Evolutionary conservation across 129 eudicot genomes (phyloP).

Genomic region (Saposhnikovia divaricata): DNA sequence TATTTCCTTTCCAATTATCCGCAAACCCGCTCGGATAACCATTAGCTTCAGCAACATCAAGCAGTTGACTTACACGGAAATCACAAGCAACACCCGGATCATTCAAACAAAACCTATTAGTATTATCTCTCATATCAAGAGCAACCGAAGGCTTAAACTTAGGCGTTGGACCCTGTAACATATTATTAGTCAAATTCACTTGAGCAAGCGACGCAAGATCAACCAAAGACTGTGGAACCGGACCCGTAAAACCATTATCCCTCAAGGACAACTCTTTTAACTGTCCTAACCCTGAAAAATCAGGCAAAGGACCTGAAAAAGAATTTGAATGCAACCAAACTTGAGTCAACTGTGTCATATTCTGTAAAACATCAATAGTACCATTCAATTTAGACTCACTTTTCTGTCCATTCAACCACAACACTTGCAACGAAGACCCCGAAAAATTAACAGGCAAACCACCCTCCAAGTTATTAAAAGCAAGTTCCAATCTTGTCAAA

Average conservation of each 20-base stretch:
- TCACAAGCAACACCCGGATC: conserved; percentile 60
- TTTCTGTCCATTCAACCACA: conserved; percentile 82
- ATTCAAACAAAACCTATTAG: conserved; percentile 62
- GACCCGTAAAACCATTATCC: conserved; percentile 69
- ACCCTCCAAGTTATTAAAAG: conserved; percentile 53
- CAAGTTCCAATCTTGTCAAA: conserved; percentile 37
- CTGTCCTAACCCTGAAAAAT: conserved; percentile 38
- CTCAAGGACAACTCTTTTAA: conserved; percentile 51
- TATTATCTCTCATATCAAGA: conserved; percentile 36
- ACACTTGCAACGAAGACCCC: conserved; percentile 45
- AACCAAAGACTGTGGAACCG: conserved; percentile 51
- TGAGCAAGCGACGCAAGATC: conserved; percentile 32
- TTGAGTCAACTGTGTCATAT: conserved; percentile 54
- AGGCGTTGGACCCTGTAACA: conserved; percentile 69
- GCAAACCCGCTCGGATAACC: conserved; percentile 65
- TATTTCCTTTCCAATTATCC: conserved; percentile 70
- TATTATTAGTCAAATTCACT: conserved; percentile 65
- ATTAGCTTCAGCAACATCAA: conserved; percentile 34
- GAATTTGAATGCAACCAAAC: conserved; percentile 59
- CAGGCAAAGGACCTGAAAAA: conserved; percentile 77
- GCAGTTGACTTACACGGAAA: conserved; percentile 46
- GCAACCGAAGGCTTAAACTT: conserved; percentile 37
- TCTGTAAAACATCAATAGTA: conserved; percentile 42
- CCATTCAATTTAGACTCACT: conserved; percentile 45
- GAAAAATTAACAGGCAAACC: conserved; percentile 49